Evolutionary conservation across 2,329 filamentous ascomycete species (phyloP).

Genomic region (Fusarium pseudograminearum): DNA sequence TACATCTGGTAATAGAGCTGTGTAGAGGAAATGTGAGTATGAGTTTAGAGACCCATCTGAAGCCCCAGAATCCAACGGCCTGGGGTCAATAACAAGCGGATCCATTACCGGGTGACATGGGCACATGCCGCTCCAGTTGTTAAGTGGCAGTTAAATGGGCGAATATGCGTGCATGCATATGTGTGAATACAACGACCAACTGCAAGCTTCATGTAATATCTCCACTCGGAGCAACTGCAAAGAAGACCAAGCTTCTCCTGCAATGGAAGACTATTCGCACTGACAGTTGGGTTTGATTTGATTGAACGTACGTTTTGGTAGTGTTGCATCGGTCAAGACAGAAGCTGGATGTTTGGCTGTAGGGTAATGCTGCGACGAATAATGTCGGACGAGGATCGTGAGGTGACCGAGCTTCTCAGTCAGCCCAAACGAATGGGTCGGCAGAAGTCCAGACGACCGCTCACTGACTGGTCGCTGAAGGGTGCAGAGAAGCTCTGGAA

Average conservation of each 20-base stretch:
- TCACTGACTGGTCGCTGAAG: constrained; percentile 21
- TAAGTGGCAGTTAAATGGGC: constrained; percentile 11
- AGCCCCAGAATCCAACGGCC: constrained; percentile 20
- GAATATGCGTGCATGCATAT: background rate
- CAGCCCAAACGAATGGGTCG: constrained; percentile 34
- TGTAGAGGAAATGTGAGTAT: background rate
- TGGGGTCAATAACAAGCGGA: constrained; percentile 26
- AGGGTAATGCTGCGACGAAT: constrained; percentile 36
- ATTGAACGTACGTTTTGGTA: background rate
- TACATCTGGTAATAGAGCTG: background rate
- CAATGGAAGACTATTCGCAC: background rate
- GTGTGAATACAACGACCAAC: constrained; percentile 22
- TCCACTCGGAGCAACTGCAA: background rate
- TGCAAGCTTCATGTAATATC: background rate
- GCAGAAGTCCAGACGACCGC: constrained; percentile 15
- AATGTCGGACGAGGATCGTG: constrained; percentile 31
- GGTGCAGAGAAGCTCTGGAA: constrained; percentile 40
- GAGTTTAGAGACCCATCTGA: background rate
- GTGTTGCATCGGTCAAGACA: constrained; percentile 9
- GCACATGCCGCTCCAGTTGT: constrained; percentile 21
- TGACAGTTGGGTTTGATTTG: constrained; percentile 1
- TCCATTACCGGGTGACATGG: constrained; percentile 32
- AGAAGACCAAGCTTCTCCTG: background rate
- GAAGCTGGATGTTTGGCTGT: constrained; percentile 6
- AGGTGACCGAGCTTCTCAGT: constrained; percentile 32